Base-by-base conservation (phyloP, 2,329 filamentous ascomycete genomes). In the Aspergillus sclerotialis region DNA sequence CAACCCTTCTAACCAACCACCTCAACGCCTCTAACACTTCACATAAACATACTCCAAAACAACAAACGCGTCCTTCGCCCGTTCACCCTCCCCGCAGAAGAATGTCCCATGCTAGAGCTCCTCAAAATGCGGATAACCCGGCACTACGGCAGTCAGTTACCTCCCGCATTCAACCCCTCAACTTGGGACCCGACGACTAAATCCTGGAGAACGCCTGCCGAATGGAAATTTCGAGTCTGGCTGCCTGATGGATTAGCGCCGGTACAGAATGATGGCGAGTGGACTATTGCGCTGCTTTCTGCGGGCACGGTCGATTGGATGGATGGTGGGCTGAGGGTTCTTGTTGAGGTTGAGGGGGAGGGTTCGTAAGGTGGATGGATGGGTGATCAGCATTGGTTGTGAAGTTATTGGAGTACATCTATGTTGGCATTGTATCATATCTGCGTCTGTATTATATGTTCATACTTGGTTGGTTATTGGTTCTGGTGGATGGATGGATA, bases 271-370 rank as follows among this genome's bases (percentile, higher is more conserved):
- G 62, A 68, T 32, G 57, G 58, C 24, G 63, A 68, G 30, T 69
- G 65, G 66, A 57, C 60, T 13, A 56, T 67, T 37, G 61, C 64
- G 4, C 49, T 68, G n/a, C 44, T 66, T 19, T 58, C 61, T 4
- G 60, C 60, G 8, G 56, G 58, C 12, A 61, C 59, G 8, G 58
- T 66, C 2, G 65, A 68, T 18, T 69, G 66, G 66, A 67, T 69
- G 63, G 65, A 68, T 38, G 57, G 57, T 4, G 56, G 66, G 26
- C 39, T 69, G 37, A 61, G 56, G 32, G 57, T 69, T 35, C 42
- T 69, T 18, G 47, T 68, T 17, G 64, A 67, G 27, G 30, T 61
- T 25, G 53, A 48, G 19, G 43, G 36, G 13, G n/a, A n/a, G n/a
- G n/a, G n/a, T n/a, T n/a, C n/a, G n/a, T n/a, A n/a, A n/a, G n/a